Evolutionary conservation across 257 asterid genomes (phyloP).

Genomic region (Gardenia jasminoides): DNA sequence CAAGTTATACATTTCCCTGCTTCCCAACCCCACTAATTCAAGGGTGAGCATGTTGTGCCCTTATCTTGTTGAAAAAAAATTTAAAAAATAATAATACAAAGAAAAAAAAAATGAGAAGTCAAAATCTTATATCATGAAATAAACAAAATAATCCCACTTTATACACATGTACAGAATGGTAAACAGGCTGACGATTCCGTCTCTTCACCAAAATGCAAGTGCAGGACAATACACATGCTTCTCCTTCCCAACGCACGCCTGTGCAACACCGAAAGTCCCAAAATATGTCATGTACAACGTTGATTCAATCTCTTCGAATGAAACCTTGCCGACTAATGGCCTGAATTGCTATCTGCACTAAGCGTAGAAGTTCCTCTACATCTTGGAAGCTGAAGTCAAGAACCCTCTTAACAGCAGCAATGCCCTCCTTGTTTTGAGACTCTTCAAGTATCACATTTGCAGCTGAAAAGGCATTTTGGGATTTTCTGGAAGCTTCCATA

Average conservation of each 20-base stretch:
- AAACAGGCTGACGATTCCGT: constrained; percentile 34
- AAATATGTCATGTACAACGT: constrained; percentile 43
- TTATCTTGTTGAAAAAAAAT: constrained; percentile 22
- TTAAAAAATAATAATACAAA: too few species aligned
- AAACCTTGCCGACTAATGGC: constrained; percentile 57
- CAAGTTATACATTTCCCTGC: constrained; percentile 30
- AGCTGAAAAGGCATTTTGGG: constrained; percentile 61
- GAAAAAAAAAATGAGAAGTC: constrained; percentile 36
- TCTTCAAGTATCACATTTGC: constrained; percentile 48
- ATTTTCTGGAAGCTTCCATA: constrained; percentile 81
- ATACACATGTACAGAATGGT: constrained; percentile 64
- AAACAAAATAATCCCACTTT: constrained; percentile 44
- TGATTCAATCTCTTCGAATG: constrained; percentile 46
- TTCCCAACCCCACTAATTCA: constrained; percentile 27
- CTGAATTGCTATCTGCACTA: constrained; percentile 56
- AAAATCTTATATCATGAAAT: constrained; percentile 34
- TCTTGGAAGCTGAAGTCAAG: constrained; percentile 81
- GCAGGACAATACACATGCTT: constrained; percentile 25
- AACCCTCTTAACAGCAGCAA: constrained; percentile 57
- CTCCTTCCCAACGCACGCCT: constrained; percentile 27
- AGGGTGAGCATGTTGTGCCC: constrained; percentile 38
- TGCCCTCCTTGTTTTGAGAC: constrained; percentile 56
- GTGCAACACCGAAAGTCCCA: constrained; percentile 23
- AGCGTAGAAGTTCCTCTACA: constrained; percentile 56
- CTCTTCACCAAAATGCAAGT: constrained; percentile 34